phyloP scores from a whole-genome alignment of 441 rosid genomes.

The Theobroma grandiflorum region DNA sequence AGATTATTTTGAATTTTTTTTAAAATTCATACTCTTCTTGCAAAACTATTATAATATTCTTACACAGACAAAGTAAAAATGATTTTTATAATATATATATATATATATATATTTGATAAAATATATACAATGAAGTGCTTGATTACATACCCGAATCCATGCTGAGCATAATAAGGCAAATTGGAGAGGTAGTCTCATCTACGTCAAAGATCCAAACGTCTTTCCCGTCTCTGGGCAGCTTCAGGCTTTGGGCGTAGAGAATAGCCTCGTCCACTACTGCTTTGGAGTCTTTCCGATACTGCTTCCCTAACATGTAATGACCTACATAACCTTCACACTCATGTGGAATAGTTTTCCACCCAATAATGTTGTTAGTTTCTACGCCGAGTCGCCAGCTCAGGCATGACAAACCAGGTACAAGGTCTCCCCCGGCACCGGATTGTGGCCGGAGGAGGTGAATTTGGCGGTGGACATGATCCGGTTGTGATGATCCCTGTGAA shows the following conservation, averaged over 20 bases:
- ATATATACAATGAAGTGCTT: background rate
- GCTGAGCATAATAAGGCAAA: constrained; percentile 55
- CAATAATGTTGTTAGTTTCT: constrained; percentile 53
- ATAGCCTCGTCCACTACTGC: constrained; percentile 45
- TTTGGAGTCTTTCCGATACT: constrained; percentile 57
- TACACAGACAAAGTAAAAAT: no score
- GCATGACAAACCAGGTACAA: constrained; percentile 41
- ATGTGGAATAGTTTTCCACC: constrained; percentile 52
- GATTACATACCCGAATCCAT: constrained; percentile 60
- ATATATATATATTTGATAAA: no score
- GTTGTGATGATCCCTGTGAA: background rate
- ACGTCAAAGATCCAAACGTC: constrained; percentile 65
- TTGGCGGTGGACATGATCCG: constrained; percentile 17
- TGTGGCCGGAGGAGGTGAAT: constrained; percentile 53
- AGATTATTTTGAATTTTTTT: no score
- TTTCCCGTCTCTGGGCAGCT: constrained; percentile 47
- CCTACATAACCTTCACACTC: constrained; percentile 57
- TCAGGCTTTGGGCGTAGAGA: constrained; percentile 45
- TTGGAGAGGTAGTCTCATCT: constrained; percentile 75
- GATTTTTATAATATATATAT: no score
- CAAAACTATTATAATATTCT: no score
- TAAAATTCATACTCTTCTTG: no score
- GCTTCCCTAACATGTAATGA: constrained; percentile 63
- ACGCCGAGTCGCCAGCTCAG: constrained; percentile 72
- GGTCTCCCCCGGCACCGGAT: constrained; percentile 31